phyloP scores from a whole-genome alignment of 441 rosid species.

The Viola pubescens region DNA sequence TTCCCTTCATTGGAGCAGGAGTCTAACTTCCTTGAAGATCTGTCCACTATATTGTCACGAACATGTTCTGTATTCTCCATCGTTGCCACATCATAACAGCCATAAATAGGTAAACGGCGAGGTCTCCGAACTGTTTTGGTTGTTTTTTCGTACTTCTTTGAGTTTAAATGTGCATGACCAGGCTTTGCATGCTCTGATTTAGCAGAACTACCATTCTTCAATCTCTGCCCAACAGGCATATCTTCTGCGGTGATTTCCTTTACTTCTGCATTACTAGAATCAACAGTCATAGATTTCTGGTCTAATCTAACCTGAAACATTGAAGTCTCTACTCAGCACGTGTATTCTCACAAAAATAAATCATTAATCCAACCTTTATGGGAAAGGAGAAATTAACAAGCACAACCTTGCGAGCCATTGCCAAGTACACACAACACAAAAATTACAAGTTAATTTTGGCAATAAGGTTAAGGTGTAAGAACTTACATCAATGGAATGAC shows the following conservation, averaged over 20 bases:
- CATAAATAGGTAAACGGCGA: constrained; percentile 21
- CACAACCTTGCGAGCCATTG: too few species aligned
- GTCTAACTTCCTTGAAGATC: constrained; percentile 17
- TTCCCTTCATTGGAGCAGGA: constrained; percentile 7
- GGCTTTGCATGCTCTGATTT: constrained; percentile 29
- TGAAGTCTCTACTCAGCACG: too few species aligned
- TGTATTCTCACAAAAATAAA: too few species aligned
- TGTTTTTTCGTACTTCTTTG: constrained; percentile 27
- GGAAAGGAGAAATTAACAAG: too few species aligned
- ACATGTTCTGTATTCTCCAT: constrained; percentile 18
- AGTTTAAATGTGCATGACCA: constrained; percentile 18
- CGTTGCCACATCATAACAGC: constrained; percentile 30
- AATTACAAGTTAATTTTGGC: background rate
- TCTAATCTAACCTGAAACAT: background rate
- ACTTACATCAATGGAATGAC: constrained; percentile 36
- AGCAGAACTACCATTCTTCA: constrained; percentile 24
- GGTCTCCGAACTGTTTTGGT: constrained; percentile 25
- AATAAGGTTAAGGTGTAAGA: background rate
- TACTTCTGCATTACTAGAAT: constrained; percentile 16
- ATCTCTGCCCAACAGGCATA: constrained; percentile 24
- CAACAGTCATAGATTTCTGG: constrained; percentile 1
- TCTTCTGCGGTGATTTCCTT: constrained; percentile 26
- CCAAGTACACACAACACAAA: too few species aligned
- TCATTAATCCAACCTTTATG: too few species aligned
- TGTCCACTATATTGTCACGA: constrained; percentile 13